A percentile compares a stretch with the other conserved stretches of the same genome.
Evolutionary conservation across 257 asterid species (phyloP).

Genomic region (Nemophila menziesii): DNA sequence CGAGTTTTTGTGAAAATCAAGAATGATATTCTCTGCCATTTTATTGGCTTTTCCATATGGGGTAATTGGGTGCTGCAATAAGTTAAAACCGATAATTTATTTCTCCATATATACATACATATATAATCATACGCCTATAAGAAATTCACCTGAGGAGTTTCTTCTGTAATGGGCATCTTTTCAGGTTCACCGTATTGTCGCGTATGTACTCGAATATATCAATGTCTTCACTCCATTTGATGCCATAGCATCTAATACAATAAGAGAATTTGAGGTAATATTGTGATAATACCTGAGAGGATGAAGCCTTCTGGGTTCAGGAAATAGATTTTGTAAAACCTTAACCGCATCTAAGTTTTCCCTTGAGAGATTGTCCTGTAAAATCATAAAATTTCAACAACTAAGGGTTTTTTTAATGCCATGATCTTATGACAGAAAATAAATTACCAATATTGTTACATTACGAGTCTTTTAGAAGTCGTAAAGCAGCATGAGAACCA

Average conservation of each 20-base stretch:
- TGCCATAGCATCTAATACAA: constrained; percentile 66
- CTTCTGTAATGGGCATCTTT: constrained; percentile 82
- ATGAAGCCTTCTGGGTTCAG: constrained; percentile 85
- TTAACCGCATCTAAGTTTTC: constrained; percentile 79
- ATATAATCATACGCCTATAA: neutral
- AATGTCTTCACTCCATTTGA: constrained; percentile 51
- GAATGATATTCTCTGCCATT: constrained; percentile 93
- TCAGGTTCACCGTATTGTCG: constrained; percentile 87
- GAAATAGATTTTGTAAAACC: constrained; percentile 64
- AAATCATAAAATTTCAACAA: constrained; percentile 1
- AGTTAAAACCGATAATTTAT: constrained; percentile 3
- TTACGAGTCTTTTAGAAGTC: constrained; percentile 69
- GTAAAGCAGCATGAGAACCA: constrained; percentile 84
- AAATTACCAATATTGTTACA: constrained; percentile 56
- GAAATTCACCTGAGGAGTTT: constrained; percentile 48
- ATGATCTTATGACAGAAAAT: neutral
- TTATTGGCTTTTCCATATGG: constrained; percentile 98
- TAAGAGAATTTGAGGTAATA: constrained; percentile 85
- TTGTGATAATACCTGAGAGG: constrained; percentile 71
- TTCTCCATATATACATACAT: neutral
- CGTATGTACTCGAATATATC: constrained; percentile 85
- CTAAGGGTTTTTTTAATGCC: too few species aligned
- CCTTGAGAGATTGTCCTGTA: constrained; percentile 83
- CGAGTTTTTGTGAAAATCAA: constrained; percentile 74
- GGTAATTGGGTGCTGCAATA: constrained; percentile 67